Evolutionary conservation across 2,329 filamentous ascomycete species (phyloP), one percentile per base, ranked within the genome.

Genomic region (Septoria linicola): DNA sequence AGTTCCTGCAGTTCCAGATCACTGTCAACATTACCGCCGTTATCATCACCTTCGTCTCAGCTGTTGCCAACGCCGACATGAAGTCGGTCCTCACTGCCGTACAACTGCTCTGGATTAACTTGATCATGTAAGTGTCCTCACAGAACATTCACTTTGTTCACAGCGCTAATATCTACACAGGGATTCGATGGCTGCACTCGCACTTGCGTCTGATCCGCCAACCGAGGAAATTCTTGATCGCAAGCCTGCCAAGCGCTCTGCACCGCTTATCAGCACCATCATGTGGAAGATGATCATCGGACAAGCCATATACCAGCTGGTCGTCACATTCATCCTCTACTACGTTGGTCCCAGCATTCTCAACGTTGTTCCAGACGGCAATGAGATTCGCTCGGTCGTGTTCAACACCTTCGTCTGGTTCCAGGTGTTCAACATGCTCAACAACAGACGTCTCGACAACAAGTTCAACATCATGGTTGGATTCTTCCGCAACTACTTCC

Each of bases 271-370:
- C 60, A 95, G 89, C 1, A 76, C 86, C 30, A 91, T 86, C 14
- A 97, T 97, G 92, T 95, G 92, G 92, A 97, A 97, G 77, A 97
- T 97, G 92, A 96, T 97, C 57, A 80, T 96, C 41, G 92, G 91
- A 2, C 90, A 97, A 70, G 83, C 90, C 1, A 78, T 96, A 51
- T 96, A 93, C 70, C 91, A 97, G 70, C 81, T 97, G 0, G 76
- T 77, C 4, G 82, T 84, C 17, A 86, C 90, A 0, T 87, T 96
- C 60, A 77, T 92, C 55, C 79, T 96, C 25, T 91, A 91, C 73
- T 97, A 91, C 62, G 88, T 81, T 25, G 82, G 79, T 41, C 72
- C 71, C 52, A 73, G 65, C 25, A 82, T 89, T 10, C 76, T 89
- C n/a, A 75, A 75, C 7, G 81, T 84, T 41, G 43, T 46, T 1